Conservation (phyloP, 495 filamentous ascomycete genomes). For the Friedmanniomyces endolithicus region DNA sequence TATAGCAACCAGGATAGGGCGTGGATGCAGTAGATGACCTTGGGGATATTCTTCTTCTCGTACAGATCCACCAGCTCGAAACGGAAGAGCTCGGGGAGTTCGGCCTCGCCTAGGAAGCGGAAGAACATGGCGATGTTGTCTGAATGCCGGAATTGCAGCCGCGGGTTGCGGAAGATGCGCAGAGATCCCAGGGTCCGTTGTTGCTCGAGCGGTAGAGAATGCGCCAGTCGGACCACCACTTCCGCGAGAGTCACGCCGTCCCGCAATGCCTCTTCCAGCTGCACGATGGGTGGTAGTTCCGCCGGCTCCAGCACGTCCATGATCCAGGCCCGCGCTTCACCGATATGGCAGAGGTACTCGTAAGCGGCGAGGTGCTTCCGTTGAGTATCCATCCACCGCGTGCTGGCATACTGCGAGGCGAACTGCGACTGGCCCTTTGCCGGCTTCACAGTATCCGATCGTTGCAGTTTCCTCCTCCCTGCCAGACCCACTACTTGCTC, state of each 20-base stretch:
- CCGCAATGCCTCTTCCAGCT: slow-evolving; percentile 83
- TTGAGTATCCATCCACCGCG: slow-evolving; percentile 98
- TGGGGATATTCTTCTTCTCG: slow-evolving; percentile 99
- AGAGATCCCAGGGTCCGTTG: slow-evolving; percentile 13
- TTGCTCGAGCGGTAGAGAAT: slow-evolving; percentile 44
- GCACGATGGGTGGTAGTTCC: slow-evolving; percentile 85
- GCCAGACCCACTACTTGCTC: slow-evolving; percentile 80
- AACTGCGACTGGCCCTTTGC: slow-evolving; percentile 9
- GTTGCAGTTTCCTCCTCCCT: slow-evolving; percentile 70
- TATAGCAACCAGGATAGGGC: slow-evolving; percentile 91
- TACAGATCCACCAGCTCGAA: slow-evolving; percentile 98
- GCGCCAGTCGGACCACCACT: slow-evolving; percentile 81
- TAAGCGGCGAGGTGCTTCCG: slow-evolving; percentile 94
- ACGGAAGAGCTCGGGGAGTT: slow-evolving; percentile 92
- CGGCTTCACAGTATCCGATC: slow-evolving; percentile 31
- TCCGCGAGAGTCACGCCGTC: slow-evolving; percentile 94
- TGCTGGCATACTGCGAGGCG: slow-evolving; percentile 32
- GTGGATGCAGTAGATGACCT: slow-evolving; percentile 98
- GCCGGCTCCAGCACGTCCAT: slow-evolving; percentile 76
- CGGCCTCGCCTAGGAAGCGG: slow-evolving; percentile 80
- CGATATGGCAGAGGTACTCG: slow-evolving; percentile 98
- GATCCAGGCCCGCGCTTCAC: slow-evolving; percentile 99
- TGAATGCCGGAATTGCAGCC: slow-evolving; percentile 87
- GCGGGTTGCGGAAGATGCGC: slow-evolving; percentile 72
- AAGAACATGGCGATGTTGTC: slow-evolving; percentile 96